A percentile compares a stretch with the other conserved stretches of the same genome.
Evolutionary conservation across 305 asterid species (phyloP).

Genomic region (Plantago lanceolata): DNA sequence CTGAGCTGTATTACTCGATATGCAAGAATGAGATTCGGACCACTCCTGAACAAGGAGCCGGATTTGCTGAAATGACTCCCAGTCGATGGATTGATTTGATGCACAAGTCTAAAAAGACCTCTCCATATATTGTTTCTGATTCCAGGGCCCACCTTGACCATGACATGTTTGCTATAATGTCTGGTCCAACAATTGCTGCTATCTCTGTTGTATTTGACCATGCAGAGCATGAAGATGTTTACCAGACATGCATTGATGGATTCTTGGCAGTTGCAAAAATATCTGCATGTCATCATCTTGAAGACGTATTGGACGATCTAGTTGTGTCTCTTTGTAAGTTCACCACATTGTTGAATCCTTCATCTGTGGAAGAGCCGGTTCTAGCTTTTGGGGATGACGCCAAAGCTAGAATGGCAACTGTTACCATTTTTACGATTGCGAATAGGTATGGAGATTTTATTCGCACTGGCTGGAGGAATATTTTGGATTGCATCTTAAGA

Average conservation of each 20-base stretch:
- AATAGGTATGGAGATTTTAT: constrained; percentile 85
- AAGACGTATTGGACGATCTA: constrained; percentile 90
- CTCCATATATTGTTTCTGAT: constrained; percentile 73
- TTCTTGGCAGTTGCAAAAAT: constrained; percentile 94
- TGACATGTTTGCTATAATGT: constrained; percentile 97
- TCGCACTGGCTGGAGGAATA: constrained; percentile 94
- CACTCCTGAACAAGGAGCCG: constrained; percentile 88
- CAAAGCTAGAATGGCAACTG: constrained; percentile 94
- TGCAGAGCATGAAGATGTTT: constrained; percentile 91
- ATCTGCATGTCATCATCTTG: constrained; percentile 94
- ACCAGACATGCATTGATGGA: constrained; percentile 90
- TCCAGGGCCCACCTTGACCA: constrained; percentile 88
- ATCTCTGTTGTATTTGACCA: constrained; percentile 93
- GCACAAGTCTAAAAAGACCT: constrained; percentile 75
- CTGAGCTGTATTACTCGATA: constrained; percentile 78
- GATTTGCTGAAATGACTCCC: constrained; percentile 93
- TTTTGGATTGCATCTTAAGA: constrained; percentile 83
- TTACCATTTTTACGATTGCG: constrained; percentile 85
- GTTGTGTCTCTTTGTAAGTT: constrained; percentile 92
- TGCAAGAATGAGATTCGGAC: constrained; percentile 97
- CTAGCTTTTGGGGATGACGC: constrained; percentile 92
- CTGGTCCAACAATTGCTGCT: constrained; percentile 97
- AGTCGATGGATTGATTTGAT: constrained; percentile 97
- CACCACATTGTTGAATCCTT: constrained; percentile 81
- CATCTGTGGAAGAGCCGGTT: constrained; percentile 90